A percentile compares a stretch with the other conserved stretches of the same genome.
phyloP scores from a whole-genome alignment of 2,329 filamentous ascomycete genomes.

The Diaporthe batatas region DNA sequence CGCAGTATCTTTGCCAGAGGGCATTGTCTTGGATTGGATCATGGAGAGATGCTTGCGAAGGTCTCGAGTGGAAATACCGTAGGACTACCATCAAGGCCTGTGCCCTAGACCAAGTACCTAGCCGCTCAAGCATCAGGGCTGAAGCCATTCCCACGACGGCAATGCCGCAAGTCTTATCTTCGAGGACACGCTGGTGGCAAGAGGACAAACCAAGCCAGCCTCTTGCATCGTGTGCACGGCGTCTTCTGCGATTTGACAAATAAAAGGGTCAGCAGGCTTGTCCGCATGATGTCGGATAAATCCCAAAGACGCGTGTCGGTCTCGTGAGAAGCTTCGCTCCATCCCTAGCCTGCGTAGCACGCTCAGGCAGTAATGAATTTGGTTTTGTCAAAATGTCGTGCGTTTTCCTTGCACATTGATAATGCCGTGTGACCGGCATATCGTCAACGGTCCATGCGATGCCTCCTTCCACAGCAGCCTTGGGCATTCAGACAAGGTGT shows the following conservation, averaged over 20 bases:
- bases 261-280: constrained; percentile 13
- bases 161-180: not conserved
- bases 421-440: constrained; percentile 33
- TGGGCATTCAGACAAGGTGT: constrained; percentile 27
- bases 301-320: not conserved
- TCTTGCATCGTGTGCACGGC: not conserved
- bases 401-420: not conserved
- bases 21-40: not conserved
- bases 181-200: not conserved
- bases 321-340: not conserved
- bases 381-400: constrained; percentile 21
- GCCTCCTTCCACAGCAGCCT: constrained; percentile 12
- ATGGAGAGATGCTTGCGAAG: constrained; percentile 12
- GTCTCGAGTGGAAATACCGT: not conserved
- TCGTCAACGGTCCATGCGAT: constrained; percentile 29
- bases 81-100: not conserved
- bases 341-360: not conserved
- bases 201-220: not conserved
- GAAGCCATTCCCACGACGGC: not conserved
- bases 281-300: constrained; percentile 2
- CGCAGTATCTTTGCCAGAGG: not conserved
- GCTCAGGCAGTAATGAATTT: not conserved
- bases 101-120: not conserved
- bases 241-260: constrained; percentile 24
- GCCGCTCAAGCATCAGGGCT: not conserved